phyloP scores from a whole-genome alignment of 2,329 filamentous ascomycete species.

The Arthroderma sp. region DNA sequence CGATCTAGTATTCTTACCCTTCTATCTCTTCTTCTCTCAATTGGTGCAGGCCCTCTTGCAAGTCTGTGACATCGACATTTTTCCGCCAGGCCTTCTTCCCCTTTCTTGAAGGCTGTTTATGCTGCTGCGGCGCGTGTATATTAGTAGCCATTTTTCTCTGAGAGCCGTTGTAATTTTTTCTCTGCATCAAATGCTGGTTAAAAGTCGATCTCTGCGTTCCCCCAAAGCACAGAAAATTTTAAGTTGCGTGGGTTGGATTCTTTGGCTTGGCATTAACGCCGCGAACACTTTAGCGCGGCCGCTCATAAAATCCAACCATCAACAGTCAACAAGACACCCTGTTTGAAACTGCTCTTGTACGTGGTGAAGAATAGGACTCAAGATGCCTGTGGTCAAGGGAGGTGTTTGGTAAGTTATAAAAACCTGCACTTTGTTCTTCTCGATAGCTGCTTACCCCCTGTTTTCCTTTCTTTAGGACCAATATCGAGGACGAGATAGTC shows the following conservation, averaged over 20 bases:
- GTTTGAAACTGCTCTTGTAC: too few relatives aligned
- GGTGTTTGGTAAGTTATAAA: conserved; percentile 41
- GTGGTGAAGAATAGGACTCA: conserved; percentile 12
- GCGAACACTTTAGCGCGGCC: too few relatives aligned
- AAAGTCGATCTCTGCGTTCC: too few relatives aligned
- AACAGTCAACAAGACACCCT: not conserved
- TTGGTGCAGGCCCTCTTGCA: conserved; percentile 68
- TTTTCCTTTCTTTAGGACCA: conserved; percentile 34
- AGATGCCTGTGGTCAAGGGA: conserved; percentile 53
- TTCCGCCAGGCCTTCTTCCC: conserved; percentile 99
- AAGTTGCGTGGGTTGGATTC: too few relatives aligned
- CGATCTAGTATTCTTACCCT: conserved; percentile 44
- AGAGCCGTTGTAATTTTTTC: too few relatives aligned
- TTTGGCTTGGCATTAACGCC: too few relatives aligned
- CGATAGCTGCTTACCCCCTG: conserved; percentile 10
- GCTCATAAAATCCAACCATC: too few relatives aligned
- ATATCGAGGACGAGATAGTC: conserved; percentile 84
- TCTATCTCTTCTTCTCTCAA: conserved; percentile 81
- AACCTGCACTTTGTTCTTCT: not conserved
- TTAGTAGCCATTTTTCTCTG: conserved; percentile 20
- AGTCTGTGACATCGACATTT: conserved; percentile 84
- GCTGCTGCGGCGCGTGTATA: conserved; percentile 55
- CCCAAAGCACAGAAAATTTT: too few relatives aligned
- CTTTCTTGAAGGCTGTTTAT: conserved; percentile 82
- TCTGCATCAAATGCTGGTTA: too few relatives aligned